Evolutionary conservation across 2,329 filamentous ascomycete species (phyloP), one percentile per base, ranked within the genome.

Genomic region (Penicillium rolfsii): DNA sequence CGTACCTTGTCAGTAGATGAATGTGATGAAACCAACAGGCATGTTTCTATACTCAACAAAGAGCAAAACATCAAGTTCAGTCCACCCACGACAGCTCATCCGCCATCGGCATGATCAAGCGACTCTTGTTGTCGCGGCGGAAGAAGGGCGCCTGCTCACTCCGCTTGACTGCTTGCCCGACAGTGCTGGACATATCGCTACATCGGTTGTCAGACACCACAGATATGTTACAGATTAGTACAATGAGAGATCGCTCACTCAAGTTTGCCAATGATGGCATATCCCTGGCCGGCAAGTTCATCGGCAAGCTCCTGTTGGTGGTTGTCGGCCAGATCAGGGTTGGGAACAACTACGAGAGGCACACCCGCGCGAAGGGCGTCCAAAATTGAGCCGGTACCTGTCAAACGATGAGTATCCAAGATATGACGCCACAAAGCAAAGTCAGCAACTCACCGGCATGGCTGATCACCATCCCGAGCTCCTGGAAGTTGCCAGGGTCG

Each of bases 281-380:
- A 96, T 26, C 89, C 89, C 67, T 91, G 86, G 26, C 82, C 79
- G 35, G 89, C 85, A 59, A 98, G 84, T 66, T 91, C 88, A 53
- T 87, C 82, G 0, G 94, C 94, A 57, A 99, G 84, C 75, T 98
- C 92, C 22, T 87, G 84, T 77, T 99, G 95, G 73, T 99, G 95
- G 70, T 99, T 94, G 71, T 96, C 88, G 69, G 97, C 84, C 0
- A 99, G 84, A 6, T 82, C 81, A 1, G 87, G 84, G 74, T 99
- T 99, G 2, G 94, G 91, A 2, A 99, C 93, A 0, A 97, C 91
- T 53, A 99, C 84, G n/a, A 98, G 80, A 2, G 91, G 89, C 0
- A 93, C 81, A 14, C 87, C 85, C 55, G 90, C 80, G 46, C 91
- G 87, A 64, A 96, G 85, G 0, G 89, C 91, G 73, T 93, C 92